Conservation (phyloP, 75 land plant genomes). For the Pseudotsuga menziesii region DNA sequence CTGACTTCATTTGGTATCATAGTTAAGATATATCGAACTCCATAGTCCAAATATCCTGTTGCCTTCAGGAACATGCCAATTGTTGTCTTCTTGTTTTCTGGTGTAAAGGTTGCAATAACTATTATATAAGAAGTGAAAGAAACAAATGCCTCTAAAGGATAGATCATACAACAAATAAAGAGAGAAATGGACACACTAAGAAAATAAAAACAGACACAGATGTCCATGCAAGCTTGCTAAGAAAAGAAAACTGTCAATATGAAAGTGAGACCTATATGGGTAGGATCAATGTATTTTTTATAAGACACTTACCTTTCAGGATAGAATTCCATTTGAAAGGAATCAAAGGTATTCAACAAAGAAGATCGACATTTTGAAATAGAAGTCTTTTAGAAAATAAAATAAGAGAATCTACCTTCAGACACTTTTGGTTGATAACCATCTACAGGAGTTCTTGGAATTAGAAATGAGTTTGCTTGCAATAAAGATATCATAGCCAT, state of each 20-base stretch:
- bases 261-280: neutral
- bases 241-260: neutral
- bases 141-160: neutral
- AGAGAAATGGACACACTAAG: neutral
- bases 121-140: neutral
- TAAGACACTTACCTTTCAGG: neutral
- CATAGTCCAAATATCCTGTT: constrained; percentile 71
- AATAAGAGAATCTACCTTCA: constrained; percentile 24
- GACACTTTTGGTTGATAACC: constrained; percentile 27
- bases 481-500: constrained; percentile 59
- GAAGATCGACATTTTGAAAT: neutral
- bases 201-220: neutral
- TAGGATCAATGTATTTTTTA: neutral
- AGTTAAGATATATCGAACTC: constrained; percentile 55
- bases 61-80: constrained; percentile 71
- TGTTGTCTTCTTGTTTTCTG: constrained; percentile 63
- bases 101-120: neutral
- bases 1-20: constrained; percentile 45
- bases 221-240: neutral
- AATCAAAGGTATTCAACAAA: neutral
- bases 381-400: neutral
- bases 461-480: constrained; percentile 55
- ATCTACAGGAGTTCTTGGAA: constrained; percentile 43
- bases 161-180: neutral
- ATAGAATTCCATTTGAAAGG: neutral